Evolutionary conservation across 208 protist genomes (phyloP).

Genomic region (Acanthamoeba royreba): DNA sequence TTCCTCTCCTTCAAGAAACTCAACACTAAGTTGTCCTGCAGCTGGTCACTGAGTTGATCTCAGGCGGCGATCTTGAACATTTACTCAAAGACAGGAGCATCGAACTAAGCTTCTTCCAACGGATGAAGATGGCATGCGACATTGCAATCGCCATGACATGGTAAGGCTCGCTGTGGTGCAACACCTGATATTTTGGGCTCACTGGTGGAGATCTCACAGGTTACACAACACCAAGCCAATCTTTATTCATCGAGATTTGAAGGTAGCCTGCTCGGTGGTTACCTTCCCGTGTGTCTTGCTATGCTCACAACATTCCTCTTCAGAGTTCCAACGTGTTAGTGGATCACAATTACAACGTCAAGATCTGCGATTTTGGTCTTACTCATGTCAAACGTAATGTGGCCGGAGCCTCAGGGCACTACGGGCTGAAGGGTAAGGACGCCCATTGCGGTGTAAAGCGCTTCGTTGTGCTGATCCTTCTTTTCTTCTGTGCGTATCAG

Average conservation of each 20-base stretch:
- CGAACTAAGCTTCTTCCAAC: background rate
- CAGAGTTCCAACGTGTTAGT: background rate
- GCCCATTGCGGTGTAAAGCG: background rate
- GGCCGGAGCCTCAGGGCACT: background rate
- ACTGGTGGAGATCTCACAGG: background rate
- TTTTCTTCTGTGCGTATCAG: background rate
- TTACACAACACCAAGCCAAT: background rate
- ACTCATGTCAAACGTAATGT: background rate
- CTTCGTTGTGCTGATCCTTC: background rate
- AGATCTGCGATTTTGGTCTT: conserved; percentile 28
- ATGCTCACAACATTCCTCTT: background rate
- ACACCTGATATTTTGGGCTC: background rate
- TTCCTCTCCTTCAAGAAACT: too few species aligned
- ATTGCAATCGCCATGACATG: background rate
- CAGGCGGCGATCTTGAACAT: background rate
- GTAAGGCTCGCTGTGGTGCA: background rate
- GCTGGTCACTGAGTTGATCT: conserved; percentile 2
- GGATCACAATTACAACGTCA: background rate
- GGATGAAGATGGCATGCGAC: conserved; percentile 30
- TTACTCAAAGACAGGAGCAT: background rate
- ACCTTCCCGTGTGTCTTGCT: background rate
- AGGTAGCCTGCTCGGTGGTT: background rate
- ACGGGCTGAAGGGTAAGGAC: background rate
- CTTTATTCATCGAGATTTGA: background rate
- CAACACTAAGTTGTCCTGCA: background rate